Conservation (phyloP, 1,139 yeast species). For the Blastobotrys aristatus region DNA sequence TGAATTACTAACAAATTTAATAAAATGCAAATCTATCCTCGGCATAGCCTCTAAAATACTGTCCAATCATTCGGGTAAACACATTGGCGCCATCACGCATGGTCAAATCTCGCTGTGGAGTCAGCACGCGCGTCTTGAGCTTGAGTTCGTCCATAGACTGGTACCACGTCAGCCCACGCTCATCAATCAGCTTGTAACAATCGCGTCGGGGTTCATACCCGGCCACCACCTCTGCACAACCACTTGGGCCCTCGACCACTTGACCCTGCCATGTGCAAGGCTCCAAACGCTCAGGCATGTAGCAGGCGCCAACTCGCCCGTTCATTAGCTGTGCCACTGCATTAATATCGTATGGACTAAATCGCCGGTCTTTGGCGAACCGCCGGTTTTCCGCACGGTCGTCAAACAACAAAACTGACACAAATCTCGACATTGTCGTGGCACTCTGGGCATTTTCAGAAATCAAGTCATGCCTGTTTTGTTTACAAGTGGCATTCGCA, state of each 20-base stretch:
- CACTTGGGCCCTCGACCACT: constrained; percentile 3
- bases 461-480: constrained; percentile 6
- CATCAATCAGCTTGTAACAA: constrained; percentile 6
- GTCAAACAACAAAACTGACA: constrained; percentile 4
- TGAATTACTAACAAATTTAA: constrained; percentile 3
- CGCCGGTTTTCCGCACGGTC: not conserved
- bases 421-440: constrained; percentile 7
- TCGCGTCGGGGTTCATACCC: constrained; percentile 2
- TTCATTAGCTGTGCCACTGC: not conserved
- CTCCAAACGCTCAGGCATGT: constrained; percentile 1
- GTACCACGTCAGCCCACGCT: constrained; percentile 6
- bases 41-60: constrained; percentile 6
- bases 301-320: constrained; percentile 3
- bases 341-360: not conserved
- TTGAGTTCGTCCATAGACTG: constrained; percentile 4
- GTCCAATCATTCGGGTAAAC: constrained; percentile 3
- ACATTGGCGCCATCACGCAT: not conserved
- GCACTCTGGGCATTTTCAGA: constrained; percentile 8
- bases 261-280: constrained; percentile 5
- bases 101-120: not conserved
- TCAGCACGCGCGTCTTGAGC: constrained; percentile 2
- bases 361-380: constrained; percentile 1
- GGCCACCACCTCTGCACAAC: not conserved
- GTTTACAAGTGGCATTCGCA: constrained; percentile 6
- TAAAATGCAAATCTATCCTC: constrained; percentile 3